Evolutionary conservation across 306 rosid species (phyloP), one percentile per base, ranked within the genome.

Genomic region (Lupinus albus): DNA sequence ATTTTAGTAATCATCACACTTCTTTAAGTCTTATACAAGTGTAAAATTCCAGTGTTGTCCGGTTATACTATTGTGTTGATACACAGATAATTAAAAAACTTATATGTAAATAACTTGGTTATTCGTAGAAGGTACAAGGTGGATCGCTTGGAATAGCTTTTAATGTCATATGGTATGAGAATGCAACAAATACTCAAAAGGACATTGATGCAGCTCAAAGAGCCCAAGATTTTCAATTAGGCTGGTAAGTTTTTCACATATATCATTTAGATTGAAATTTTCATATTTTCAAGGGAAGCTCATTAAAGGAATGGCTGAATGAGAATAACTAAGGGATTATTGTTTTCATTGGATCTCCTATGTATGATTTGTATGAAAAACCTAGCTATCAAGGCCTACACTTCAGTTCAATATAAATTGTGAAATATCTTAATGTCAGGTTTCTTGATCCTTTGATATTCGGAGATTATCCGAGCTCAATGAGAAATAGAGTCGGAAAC

Each of bases 181-280:
- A 96, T 14, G 81, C 11, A 65, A 67, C 90, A 68, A 90, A 90
- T 80, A 72, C 87, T 25, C 64, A 80, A 55, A 76, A 81, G 33
- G 91, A 90, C 73, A 84, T 85, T 68, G 82, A 82, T 48, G 99
- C 97, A 20, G 61, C 99, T 35, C 74, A 90, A 57, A 79, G 94
- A 82, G 99, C 97, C 39, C 95, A 86, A 67, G 99, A 94, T 73
- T 94, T 94, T 88, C 97, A 90, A 82, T 85, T 94, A 15, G 97
- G 99, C 67, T 94, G 99, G 99, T 94, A 76, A 74, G 64, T 80
- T 48, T 33, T 46, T 44, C 28, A 39, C 76, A 53, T 25, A 25
- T 11, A 45, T 13, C 41, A 36, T 12, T 30, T 7, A 28, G 16
- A 58, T 4, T 75, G 50, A 25, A 41, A 14, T 25, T 7, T 65